These are phyloP conservation scores for Fusarium nanum DNA, from an alignment of 2,329 filamentous ascomycete species.

Conservation along the genomic window DNA sequence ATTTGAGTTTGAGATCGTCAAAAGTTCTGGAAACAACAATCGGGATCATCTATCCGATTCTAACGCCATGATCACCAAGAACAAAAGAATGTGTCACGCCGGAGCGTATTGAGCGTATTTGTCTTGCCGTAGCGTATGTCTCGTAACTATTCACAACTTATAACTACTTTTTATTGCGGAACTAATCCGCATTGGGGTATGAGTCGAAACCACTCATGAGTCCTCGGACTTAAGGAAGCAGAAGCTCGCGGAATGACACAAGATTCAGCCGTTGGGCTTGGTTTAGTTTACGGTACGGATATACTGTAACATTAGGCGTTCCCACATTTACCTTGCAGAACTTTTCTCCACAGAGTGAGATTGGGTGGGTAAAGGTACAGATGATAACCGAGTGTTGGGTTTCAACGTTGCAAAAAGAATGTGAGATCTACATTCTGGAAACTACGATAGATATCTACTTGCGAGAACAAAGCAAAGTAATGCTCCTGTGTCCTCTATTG, in stretches of 20 bases:
- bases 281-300: constrained; percentile 9
- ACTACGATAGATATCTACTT: neutral
- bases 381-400: constrained; percentile 21
- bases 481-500: neutral
- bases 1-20: neutral
- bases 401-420: neutral
- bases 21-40: neutral
- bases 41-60: neutral
- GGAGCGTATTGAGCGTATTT: neutral
- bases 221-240: constrained; percentile 7
- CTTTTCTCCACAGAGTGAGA: constrained; percentile 20
- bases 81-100: constrained; percentile 15
- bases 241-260: neutral
- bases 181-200: neutral
- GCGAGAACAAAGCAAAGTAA: neutral
- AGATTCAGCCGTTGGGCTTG: neutral
- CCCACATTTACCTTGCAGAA: neutral
- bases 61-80: neutral
- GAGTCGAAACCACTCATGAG: constrained; percentile 14
- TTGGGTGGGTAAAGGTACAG: constrained; percentile 18
- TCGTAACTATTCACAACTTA: neutral
- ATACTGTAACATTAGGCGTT: neutral
- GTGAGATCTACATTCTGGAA: neutral
- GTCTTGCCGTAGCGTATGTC: neutral
- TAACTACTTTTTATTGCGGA: neutral